A percentile compares a stretch with the other conserved stretches of the same genome.
Conservation (phyloP, 139 green algal species). For the Coelastrella sp. region DNA sequence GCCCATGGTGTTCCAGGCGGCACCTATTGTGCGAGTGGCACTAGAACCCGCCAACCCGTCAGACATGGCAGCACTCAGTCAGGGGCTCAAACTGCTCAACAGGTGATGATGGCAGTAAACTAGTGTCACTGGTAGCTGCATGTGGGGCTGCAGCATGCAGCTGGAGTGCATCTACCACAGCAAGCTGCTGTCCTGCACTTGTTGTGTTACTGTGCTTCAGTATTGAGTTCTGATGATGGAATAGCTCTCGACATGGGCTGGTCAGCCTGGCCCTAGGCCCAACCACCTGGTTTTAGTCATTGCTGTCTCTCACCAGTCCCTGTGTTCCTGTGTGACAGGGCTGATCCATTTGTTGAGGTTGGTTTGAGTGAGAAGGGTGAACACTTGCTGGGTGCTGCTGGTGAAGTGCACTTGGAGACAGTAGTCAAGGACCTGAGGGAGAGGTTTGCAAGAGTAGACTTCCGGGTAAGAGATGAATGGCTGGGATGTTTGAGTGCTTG, state of each 20-base stretch:
- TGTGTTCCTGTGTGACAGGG: background rate
- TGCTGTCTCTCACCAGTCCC: too few species aligned
- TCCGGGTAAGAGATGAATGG: constrained; percentile 68
- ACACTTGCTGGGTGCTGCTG: constrained; percentile 92
- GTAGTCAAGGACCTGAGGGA: constrained; percentile 96
- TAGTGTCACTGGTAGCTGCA: background rate
- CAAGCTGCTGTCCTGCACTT: too few species aligned
- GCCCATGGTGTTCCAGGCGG: constrained; percentile 93
- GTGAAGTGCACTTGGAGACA: constrained; percentile 98
- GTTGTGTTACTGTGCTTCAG: too few species aligned
- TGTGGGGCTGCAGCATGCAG: background rate
- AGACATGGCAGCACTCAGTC: constrained; percentile 85
- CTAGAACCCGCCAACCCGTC: constrained; percentile 87
- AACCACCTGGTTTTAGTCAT: too few species aligned
- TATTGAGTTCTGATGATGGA: too few species aligned
- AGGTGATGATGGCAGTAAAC: constrained; percentile 61
- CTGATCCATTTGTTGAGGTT: constrained; percentile 53
- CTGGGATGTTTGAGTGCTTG: too few species aligned
- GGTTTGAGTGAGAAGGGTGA: constrained; percentile 81
- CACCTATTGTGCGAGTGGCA: constrained; percentile 94
- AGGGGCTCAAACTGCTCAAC: constrained; percentile 94
- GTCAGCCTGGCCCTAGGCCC: too few species aligned
- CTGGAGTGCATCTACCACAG: too few species aligned
- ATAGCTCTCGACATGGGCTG: too few species aligned
- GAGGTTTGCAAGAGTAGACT: constrained; percentile 90